Conservation (phyloP, 2,329 filamentous ascomycete genomes). For the Fusarium poae region DNA sequence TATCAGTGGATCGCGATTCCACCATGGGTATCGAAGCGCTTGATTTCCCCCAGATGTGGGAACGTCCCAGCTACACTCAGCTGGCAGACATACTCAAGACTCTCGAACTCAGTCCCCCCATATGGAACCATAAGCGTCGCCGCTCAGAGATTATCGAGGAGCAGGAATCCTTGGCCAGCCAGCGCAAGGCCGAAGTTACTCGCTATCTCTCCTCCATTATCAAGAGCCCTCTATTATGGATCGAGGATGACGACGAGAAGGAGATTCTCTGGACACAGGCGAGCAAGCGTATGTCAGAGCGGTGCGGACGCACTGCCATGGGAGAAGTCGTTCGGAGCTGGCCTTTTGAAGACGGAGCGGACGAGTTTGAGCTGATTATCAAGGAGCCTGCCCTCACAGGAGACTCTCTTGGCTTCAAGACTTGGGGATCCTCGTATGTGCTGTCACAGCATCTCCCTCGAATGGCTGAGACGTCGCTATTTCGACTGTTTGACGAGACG, state of each 20-base stretch:
- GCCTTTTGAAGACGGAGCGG: constrained; percentile 60
- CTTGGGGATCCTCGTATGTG: constrained; percentile 92
- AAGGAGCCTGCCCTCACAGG: constrained; percentile 89
- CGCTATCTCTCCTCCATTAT: constrained; percentile 78
- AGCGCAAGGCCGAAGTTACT: constrained; percentile 66
- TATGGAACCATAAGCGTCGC: constrained; percentile 69
- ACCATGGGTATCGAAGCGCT: constrained; percentile 53
- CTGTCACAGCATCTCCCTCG: constrained; percentile 78
- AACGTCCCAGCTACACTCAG: constrained; percentile 74
- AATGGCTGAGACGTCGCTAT: constrained; percentile 60
- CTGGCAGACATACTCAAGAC: constrained; percentile 75
- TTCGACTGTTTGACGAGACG: constrained; percentile 59
- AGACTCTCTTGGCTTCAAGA: constrained; percentile 92
- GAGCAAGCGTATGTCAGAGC: constrained; percentile 82
- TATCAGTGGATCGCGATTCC: not conserved
- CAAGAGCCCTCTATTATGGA: constrained; percentile 75
- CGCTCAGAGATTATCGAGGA: constrained; percentile 58
- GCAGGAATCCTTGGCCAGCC: constrained; percentile 57
- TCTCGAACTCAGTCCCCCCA: constrained; percentile 74
- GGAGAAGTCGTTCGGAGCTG: constrained; percentile 68
- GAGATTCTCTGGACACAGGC: constrained; percentile 83
- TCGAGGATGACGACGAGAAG: constrained; percentile 72
- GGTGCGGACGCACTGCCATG: constrained; percentile 79
- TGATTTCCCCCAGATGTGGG: constrained; percentile 87
- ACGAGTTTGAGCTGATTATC: constrained; percentile 74